Evolutionary conservation across 768 basidiomycete species (phyloP), one percentile per base, ranked within the genome.

Genomic region (Psilocybe sp.): DNA sequence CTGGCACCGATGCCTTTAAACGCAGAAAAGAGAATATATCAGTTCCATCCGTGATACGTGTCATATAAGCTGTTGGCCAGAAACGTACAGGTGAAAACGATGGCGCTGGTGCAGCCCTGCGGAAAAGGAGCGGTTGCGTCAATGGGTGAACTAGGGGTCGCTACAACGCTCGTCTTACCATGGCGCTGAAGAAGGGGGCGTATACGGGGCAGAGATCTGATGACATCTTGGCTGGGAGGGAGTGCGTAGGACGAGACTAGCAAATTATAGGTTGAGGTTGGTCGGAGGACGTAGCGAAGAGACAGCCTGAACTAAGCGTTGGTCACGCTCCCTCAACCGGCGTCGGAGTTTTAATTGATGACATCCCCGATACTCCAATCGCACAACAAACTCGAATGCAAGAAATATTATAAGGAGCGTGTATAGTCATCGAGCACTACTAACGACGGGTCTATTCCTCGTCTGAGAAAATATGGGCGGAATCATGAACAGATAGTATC

Each of bases 181-280:
- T 93, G 50, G 89, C 92, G 62, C 92, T 92, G 63, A 99, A 99
- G 79, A 98, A 98, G 59, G 96, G 96, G 50, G 96, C 90, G 72
- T 98, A 98, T 46, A 96, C 93, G 15, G 90, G 90, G 70, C 90
- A 93, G 55, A 88, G 75, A 61, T 92, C 90, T 13, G 66, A 65
- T 59, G 62, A 60, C 41, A 38, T 53, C 47, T 46, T 52, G 35
- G 45, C 45, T 34, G 50, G 42, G 36, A 41, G 37, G 47, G 44
- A 44, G 42, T 23, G 38, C 43, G 42, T 31, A 20, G 47, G 48
- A 41, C 28, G 53, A 48, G 37, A 49, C 46, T 34, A 16, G 38
- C 36, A 40, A 53, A 46, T 20, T 39, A 55, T 46, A 34, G 44
- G 55, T 47, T 55, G 20, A 53, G 40, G 50, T 44, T 53, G 47